These are phyloP conservation scores for Amyloporia xantha DNA, from an alignment of 768 basidiomycete genomes.

Conservation along the genomic window DNA sequence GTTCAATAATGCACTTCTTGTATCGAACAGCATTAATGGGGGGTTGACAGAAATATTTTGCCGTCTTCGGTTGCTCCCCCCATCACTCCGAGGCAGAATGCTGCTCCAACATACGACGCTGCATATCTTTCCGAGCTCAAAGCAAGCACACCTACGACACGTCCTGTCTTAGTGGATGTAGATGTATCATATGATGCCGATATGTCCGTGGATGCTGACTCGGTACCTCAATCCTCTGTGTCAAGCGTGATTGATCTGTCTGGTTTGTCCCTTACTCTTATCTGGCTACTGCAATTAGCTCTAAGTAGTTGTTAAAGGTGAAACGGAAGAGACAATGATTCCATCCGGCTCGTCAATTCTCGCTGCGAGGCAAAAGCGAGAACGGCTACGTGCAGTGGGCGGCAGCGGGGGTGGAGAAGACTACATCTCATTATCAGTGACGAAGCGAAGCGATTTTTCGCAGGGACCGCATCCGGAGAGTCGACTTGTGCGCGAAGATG, in stretches of 20 bases:
- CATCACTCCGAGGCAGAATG: conserved; percentile 37
- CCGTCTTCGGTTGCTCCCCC: conserved; percentile 47
- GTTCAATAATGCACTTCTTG: background rate
- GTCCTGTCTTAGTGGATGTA: conserved; percentile 34
- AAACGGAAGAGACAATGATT: conserved; percentile 43
- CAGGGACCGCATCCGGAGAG: conserved; percentile 83
- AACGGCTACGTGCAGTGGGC: conserved; percentile 50
- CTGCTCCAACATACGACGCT: conserved; percentile 61
- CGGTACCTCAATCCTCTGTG: conserved; percentile 25
- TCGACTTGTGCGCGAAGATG: conserved; percentile 76
- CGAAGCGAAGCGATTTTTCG: conserved; percentile 43
- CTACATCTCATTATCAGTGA: conserved; percentile 72
- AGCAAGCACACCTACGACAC: conserved; percentile 61
- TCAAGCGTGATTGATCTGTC: conserved; percentile 22
- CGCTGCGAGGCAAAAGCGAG: conserved; percentile 70
- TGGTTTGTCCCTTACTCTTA: conserved; percentile 23
- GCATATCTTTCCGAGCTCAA: conserved; percentile 73
- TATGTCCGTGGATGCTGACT: conserved; percentile 37
- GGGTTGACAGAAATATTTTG: conserved; percentile 36
- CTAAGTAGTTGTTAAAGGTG: no score
- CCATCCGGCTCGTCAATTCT: conserved; percentile 67
- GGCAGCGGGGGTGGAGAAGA: conserved; percentile 45
- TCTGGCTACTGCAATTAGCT: no score
- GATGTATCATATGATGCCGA: conserved; percentile 38
- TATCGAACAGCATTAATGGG: background rate